phyloP scores from a whole-genome alignment of 2,329 filamentous ascomycete species.

The Cercospora zeina region DNA sequence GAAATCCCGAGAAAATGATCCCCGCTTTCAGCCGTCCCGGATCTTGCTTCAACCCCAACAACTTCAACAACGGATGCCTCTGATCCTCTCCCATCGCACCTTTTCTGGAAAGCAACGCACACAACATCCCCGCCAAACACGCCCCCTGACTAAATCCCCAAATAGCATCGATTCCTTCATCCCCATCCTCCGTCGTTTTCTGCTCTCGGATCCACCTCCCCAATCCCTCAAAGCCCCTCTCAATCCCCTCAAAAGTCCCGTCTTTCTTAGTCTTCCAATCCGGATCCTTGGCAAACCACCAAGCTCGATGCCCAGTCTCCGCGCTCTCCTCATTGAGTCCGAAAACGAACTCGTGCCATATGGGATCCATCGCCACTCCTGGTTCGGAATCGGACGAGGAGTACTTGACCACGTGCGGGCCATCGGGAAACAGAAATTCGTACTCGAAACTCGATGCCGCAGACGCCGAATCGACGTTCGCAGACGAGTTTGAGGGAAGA shows the following conservation, averaged over 20 bases:
- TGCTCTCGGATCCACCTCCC: slow-evolving; percentile 20
- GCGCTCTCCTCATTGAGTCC: not conserved
- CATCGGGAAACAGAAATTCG: slow-evolving; percentile 30
- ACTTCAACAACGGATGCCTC: slow-evolving; percentile 20
- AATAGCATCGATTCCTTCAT: slow-evolving; percentile 26
- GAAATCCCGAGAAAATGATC: slow-evolving; percentile 28
- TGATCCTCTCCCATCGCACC: not conserved
- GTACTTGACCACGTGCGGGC: slow-evolving; percentile 26
- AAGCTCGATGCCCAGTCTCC: slow-evolving; percentile 26
- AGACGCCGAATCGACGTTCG: not conserved
- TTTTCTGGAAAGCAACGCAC: slow-evolving; percentile 24
- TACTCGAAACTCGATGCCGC: slow-evolving; percentile 3
- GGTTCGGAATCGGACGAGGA: slow-evolving; percentile 9
- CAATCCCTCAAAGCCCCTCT: slow-evolving; percentile 24
- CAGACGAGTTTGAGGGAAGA: not conserved
- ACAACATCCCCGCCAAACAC: slow-evolving; percentile 30
- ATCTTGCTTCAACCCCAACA: slow-evolving; percentile 11
- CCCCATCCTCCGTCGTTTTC: not conserved
- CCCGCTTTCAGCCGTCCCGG: slow-evolving; percentile 19
- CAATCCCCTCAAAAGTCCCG: slow-evolving; percentile 27
- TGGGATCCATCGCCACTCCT: slow-evolving; percentile 26
- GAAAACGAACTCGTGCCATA: slow-evolving; percentile 28
- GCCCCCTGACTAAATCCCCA: slow-evolving; percentile 30
- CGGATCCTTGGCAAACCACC: slow-evolving; percentile 29
- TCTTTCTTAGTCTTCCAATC: slow-evolving; percentile 22